phyloP scores from a whole-genome alignment of 345 rosid genomes.

The Heritiera littoralis region DNA sequence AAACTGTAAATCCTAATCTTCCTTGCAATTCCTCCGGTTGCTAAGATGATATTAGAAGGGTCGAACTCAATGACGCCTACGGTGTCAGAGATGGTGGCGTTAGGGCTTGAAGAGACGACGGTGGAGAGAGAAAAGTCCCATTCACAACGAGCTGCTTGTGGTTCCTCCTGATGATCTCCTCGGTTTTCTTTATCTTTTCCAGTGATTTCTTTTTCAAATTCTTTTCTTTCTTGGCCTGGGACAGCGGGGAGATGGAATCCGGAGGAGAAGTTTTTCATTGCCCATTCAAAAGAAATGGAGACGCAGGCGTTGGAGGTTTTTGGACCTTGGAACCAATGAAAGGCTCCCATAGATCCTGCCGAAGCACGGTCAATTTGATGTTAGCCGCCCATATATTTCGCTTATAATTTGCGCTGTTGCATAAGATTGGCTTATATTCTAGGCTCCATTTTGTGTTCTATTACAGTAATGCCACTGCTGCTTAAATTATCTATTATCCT shows the following conservation, averaged over 20 bases:
- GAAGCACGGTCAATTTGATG: neutral
- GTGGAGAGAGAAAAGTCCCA: constrained; percentile 69
- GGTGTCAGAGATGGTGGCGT: constrained; percentile 53
- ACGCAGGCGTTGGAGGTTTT: constrained; percentile 28
- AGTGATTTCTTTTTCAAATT: neutral
- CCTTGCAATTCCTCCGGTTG: constrained; percentile 85
- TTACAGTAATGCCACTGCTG: constrained; percentile 12
- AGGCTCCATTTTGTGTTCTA: neutral
- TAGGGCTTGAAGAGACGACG: constrained; percentile 42
- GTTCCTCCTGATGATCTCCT: constrained; percentile 3
- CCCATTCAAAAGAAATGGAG: constrained; percentile 53
- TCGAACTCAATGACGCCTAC: constrained; percentile 81
- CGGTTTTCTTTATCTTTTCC: neutral
- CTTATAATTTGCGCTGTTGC: neutral
- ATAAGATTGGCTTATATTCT: too few relatives aligned
- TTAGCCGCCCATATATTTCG: neutral
- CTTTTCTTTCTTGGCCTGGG: constrained; percentile 14
- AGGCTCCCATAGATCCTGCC: constrained; percentile 37
- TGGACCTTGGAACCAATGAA: constrained; percentile 44
- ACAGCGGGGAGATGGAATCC: constrained; percentile 7
- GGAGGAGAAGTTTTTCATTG: constrained; percentile 45
- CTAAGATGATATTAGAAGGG: constrained; percentile 49
- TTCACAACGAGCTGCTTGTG: constrained; percentile 42
- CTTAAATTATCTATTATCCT: too few relatives aligned
- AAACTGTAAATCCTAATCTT: constrained; percentile 66